Conservation (phyloP, 164 flowering plant genomes). For the Echeveria elegans region DNA sequence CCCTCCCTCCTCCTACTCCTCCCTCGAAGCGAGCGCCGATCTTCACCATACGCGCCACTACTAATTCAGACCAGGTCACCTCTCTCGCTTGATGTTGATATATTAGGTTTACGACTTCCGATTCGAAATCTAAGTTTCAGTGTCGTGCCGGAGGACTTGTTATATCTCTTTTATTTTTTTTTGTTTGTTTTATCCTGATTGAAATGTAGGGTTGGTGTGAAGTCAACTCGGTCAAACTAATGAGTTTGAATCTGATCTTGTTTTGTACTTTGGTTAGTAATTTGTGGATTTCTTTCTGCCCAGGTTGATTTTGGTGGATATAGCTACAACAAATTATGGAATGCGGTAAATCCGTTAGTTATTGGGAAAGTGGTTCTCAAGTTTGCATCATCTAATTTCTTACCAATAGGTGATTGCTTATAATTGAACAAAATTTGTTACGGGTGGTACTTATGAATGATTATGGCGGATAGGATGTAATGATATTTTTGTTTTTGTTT, state of each 20-base stretch:
- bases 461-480: too few species aligned
- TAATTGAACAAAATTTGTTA: background rate
- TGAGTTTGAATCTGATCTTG: background rate
- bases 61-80: conserved; percentile 4
- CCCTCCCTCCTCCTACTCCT: background rate
- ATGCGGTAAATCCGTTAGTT: background rate
- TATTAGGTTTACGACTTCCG: background rate
- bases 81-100: background rate
- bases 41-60: background rate
- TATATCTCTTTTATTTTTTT: background rate
- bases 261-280: background rate
- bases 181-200: background rate
- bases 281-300: background rate
- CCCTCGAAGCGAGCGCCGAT: background rate
- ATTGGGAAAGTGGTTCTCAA: conserved; percentile 5
- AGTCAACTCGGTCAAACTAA: background rate
- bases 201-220: background rate
- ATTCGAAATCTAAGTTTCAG: background rate
- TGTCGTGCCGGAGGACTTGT: background rate
- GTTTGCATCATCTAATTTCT: conserved; percentile 4
- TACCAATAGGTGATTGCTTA: background rate
- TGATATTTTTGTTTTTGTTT: background rate
- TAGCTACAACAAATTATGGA: conserved; percentile 1
- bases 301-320: conserved; percentile 4
- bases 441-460: too few species aligned